Base-by-base conservation (phyloP, 768 basidiomycete species). In the Leucocoprinus sp. region DNA sequence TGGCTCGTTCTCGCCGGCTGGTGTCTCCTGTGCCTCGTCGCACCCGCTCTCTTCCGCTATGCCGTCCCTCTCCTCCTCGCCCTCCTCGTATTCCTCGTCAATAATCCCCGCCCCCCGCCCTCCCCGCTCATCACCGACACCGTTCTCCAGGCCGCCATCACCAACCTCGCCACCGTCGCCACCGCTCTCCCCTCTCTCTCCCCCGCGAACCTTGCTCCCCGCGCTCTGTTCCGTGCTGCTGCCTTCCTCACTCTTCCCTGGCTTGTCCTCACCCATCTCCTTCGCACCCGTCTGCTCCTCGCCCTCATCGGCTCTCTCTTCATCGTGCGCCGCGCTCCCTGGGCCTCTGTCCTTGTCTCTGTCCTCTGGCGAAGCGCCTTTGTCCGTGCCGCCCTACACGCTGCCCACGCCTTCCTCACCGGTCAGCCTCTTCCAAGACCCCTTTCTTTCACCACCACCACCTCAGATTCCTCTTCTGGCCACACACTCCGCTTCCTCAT, bases 21-120 rank as follows among this genome's bases (percentile, higher is more conserved):
- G 87, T 93, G 90, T 86, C 75, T 74, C 0, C 19, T 80, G 15
- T 90, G 86, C 64, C 66, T 93, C 45, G 68, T 83, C 36, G 62
- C 73, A 1, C 69, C 71, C 12, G 61, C 63, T 26, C 62, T 60
- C 8, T 62, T 89, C 52, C 70, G 73, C 51, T 66, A 69, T 27
- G 66, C 78, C 24, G 61, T 88, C 8, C 85, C 86, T 11, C 18
- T 79, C 5, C 59, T 65, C 5, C 57, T 70, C 52, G 63, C 60
- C 17, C 57, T 65, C 42, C 54, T 55, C n/a, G n/a, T n/a, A n/a
- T n/a, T n/a, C 36, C 58, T 59, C 15, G 60, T 52, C 49, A 48
- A 57, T 28, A 43, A 60, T 34, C 3, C 45, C 42, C 28, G 31
- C 37, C 38, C 12, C 22, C 54, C 17, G 3, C 49, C 57, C 8